A percentile compares a stretch with the other conserved stretches of the same genome.
Evolutionary conservation across 345 rosid species (phyloP).

Genomic region (Microcos paniculata): DNA sequence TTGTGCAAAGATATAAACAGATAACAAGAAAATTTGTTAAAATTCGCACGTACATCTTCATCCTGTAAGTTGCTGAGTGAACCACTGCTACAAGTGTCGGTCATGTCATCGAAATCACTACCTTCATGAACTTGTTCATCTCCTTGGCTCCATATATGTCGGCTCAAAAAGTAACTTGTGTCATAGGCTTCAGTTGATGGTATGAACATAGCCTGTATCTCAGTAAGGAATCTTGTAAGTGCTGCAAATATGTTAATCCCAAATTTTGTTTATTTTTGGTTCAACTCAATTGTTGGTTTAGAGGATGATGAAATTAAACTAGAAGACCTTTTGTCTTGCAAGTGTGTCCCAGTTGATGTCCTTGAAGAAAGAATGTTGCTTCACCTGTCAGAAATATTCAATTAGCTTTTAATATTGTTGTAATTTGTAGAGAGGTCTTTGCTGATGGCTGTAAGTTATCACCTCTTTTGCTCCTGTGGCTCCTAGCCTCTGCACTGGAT

Average conservation of each 20-base stretch:
- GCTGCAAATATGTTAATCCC: constrained; percentile 12
- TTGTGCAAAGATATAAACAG: not conserved
- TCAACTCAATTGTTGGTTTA: not conserved
- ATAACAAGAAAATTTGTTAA: not conserved
- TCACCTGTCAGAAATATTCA: constrained; percentile 55
- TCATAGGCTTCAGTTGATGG: constrained; percentile 84
- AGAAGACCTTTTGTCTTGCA: constrained; percentile 82
- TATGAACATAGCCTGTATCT: constrained; percentile 83
- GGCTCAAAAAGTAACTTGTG: constrained; percentile 92
- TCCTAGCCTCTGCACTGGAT: constrained; percentile 88
- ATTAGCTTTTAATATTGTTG: constrained; percentile 11
- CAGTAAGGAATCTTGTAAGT: constrained; percentile 18
- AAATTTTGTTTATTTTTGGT: not conserved
- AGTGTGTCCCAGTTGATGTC: constrained; percentile 94
- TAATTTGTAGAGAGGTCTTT: constrained; percentile 13
- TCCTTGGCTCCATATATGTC: constrained; percentile 88
- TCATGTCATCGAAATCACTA: constrained; percentile 78
- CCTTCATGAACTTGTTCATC: constrained; percentile 76
- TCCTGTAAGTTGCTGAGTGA: constrained; percentile 67
- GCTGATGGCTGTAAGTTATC: constrained; percentile 19
- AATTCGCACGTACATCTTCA: constrained; percentile 56
- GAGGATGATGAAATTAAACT: not conserved
- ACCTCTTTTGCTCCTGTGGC: constrained; percentile 94
- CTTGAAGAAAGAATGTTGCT: constrained; percentile 76
- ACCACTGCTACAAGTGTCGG: constrained; percentile 79